Evolutionary conservation across 2,329 filamentous ascomycete species (phyloP), one percentile per base, ranked within the genome.

Genomic region (Blastomyces silverae): DNA sequence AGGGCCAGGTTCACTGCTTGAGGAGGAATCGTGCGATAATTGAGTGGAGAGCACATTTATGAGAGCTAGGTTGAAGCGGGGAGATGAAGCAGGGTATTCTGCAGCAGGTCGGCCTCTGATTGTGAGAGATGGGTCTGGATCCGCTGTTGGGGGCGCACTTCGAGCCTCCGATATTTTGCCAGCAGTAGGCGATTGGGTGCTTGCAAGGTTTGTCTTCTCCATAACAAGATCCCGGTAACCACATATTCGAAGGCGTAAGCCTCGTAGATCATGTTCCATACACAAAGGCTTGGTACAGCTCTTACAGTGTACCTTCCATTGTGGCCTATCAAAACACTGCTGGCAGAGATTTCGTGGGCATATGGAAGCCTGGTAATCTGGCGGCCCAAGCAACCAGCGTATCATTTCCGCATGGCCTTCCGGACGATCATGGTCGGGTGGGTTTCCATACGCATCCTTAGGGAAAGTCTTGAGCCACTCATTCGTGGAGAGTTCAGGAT

Each of bases 301-400:
- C 69, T 83, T 82, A 72, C 84, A 86, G 50, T 82, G 79, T n/a
- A 85, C 79, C 69, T 84, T 85, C 84, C 84, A 86, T 59, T 82
- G 79, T 58, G 83, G 81, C n/a, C 80, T 82, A 39, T 81, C 79
- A 67, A 84, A 84, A 71, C 84, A 86, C 65, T 84, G 82, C 62
- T 83, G 79, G 70, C 84, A 86, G 22, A 86, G 71, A 58, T 83
- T 83, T 55, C 84, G 80, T 1, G 84, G 84, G 70, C 80, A 85
- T 31, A 78, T 79, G 71, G 71, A 83, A 65, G 71, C 75, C 74
- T 71, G 72, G 74, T 76, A 72, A 72, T 73, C 79, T 17, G 81
- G 78, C 0, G 80, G 79, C 3, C 80, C 80, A 37, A 84, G 73
- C 25, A 83, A 74, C 77, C 77, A 79, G 52, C 75, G 74, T 75